Base-by-base conservation (phyloP, 805 yeast genomes). In the Tanozyma kutaoensis region DNA sequence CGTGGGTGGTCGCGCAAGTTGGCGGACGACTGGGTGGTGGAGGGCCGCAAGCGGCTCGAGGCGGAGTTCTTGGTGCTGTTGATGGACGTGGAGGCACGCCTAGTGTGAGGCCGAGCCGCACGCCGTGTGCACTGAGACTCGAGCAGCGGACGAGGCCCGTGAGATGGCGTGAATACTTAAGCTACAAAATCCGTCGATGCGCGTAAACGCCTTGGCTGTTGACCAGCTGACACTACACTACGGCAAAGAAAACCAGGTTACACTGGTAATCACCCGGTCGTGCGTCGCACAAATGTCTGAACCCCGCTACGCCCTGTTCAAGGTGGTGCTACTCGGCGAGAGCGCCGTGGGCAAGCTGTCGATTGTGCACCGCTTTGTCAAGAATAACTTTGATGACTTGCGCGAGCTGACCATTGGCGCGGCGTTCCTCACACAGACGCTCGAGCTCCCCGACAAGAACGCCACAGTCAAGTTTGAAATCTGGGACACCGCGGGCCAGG, bases 401-500 rank as follows among this genome's bases (percentile, higher is more conserved):
- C 86, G 88, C 48, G 97, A 88, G 45, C 96, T 96, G 14, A 88
- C 98, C 2, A 88, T 88, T 40, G 98, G 98, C 11, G 98, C 98
- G 4, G 97, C 97, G 3, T 88, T 88, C 47, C 60, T 88, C 31
- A 88, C 98, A 21, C 97, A 88, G 50, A 73, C 93, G 45, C 86
- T 95, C 46, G 72, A 81, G 14, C 76, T 91, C 23, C 40, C 45
- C 80, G 91, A 26, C 78, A 76, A 34, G 69, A 77, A 44, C 14
- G 7, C 17, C 7, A 80, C 91, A 7, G 12, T 20, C n/a, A 88
- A 91, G 52, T 85, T 82, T 49, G 84, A 76, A 42, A 73, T 76
- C 28, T 76, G 91, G 94, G 98, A 88, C 48, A 88, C 98, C 10
- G 98, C 98, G 0, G 98, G 98, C 15, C 98, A 88, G 60, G 98